Evolutionary conservation across 139 green algal species (phyloP), one percentile per base, ranked within the genome.

Genomic region (Tetradesmus lagerheimii): DNA sequence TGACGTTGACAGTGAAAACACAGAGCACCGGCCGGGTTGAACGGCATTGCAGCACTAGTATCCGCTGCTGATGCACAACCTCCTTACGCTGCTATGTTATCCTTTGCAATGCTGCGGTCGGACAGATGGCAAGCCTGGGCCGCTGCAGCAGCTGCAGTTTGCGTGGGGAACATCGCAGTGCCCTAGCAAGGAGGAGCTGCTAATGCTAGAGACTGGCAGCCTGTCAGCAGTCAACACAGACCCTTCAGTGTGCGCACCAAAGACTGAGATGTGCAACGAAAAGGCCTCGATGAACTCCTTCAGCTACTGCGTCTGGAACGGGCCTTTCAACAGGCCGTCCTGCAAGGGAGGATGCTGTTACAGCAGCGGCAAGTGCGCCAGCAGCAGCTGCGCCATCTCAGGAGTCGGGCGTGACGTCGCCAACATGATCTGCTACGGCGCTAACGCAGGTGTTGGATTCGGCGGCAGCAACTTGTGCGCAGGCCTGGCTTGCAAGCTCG

Each of bases 401-500:
- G 87, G 87, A 4, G 25, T 91, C 5, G 87, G 87, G 29, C 37
- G 37, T 16, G 87, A 91, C 15, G 87, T 91, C 3, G n/a, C 77
- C 9, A 81, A 86, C 53, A 86, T 86, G 39, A 86, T 91, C 57
- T 91, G 87, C 87, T 91, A 91, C 35, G 87, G 87, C 27, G 62
- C 83, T 4, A 91, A 91, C 87, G 35, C 23, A 27, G 87, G 85
- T 1, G 2, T 91, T 34, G 79, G 76, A 0, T 82, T 91, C 41
- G 87, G 87, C 15, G 87, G 76, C 76, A 87, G 53, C 62, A 39
- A 64, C 50, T 14, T 53, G 29, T 91, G 87, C 87, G 41, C 37
- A 34, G 87, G 87, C 64, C 79, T 91, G 78, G 87, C 78, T 0
- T 91, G 87, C 87, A 87, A 91, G 87, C 87, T 91, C 12, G 77